These are phyloP conservation scores for Wickerhamiella pararugosa DNA, from an alignment of 1,139 yeast genomes.

Conservation along the genomic window DNA sequence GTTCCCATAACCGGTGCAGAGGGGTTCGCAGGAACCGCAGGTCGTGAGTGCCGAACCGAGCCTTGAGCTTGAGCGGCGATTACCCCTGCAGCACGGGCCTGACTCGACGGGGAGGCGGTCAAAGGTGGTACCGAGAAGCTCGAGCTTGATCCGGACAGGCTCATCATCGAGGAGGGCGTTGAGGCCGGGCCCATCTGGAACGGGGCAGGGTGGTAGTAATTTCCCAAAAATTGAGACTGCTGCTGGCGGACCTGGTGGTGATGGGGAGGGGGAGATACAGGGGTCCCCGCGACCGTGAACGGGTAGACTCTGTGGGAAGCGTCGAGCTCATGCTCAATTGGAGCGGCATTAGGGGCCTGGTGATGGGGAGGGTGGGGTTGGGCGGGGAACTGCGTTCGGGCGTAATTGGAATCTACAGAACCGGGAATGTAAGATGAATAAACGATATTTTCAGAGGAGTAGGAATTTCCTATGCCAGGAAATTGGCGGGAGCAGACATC, in stretches of 20 bases:
- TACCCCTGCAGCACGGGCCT: background rate
- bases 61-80: background rate
- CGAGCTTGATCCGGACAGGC: too few relatives aligned
- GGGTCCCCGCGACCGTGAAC: background rate
- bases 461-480: background rate
- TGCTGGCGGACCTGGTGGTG: too few relatives aligned
- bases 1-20: background rate
- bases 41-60: background rate
- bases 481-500: constrained; percentile 5
- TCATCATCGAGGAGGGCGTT: too few relatives aligned
- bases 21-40: too few relatives aligned
- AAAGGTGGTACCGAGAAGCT: too few relatives aligned
- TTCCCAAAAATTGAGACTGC: too few relatives aligned
- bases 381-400: background rate
- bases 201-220: too few relatives aligned
- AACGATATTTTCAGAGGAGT: background rate
- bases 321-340: background rate
- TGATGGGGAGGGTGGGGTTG: constrained; percentile 1
- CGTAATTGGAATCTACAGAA: background rate
- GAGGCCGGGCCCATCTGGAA: too few relatives aligned
- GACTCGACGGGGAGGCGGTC: background rate
- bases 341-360: background rate
- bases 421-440: background rate
- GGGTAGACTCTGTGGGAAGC: constrained; percentile 1
- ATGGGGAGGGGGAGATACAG: constrained; percentile 1